Conservation (phyloP, 345 rosid species). For the Citrus hindsii region DNA sequence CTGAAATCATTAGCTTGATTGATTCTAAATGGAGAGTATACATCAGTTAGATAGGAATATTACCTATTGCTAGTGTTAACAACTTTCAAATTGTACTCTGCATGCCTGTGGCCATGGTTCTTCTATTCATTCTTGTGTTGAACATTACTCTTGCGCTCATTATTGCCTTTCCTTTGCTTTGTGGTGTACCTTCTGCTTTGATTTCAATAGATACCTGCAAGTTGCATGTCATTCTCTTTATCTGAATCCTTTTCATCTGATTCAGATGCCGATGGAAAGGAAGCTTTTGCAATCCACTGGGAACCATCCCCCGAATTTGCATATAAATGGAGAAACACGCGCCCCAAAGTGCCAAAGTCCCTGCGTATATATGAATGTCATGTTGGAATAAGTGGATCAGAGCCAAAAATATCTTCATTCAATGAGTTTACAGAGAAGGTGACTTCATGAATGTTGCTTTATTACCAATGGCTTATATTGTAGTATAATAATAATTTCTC, state of each 20-base stretch:
- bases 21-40: background rate
- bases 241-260: conserved; percentile 9
- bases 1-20: background rate
- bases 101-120: background rate
- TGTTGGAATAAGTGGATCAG: conserved; percentile 92
- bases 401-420: conserved; percentile 74
- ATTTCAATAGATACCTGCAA: background rate
- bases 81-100: background rate
- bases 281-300: conserved; percentile 93
- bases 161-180: background rate
- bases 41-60: background rate
- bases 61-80: background rate
- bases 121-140: background rate
- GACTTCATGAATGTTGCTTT: conserved; percentile 14
- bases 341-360: conserved; percentile 63
- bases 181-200: background rate
- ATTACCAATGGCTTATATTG: background rate
- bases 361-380: conserved; percentile 95
- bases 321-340: conserved; percentile 72
- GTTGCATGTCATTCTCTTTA: background rate
- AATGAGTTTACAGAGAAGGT: conserved; percentile 80
- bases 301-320: conserved; percentile 82
- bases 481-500: conserved; percentile 2
- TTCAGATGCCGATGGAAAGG: conserved; percentile 64
- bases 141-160: background rate